phyloP scores from a whole-genome alignment of 2,329 filamentous ascomycete species.

The Xylaria sp. region DNA sequence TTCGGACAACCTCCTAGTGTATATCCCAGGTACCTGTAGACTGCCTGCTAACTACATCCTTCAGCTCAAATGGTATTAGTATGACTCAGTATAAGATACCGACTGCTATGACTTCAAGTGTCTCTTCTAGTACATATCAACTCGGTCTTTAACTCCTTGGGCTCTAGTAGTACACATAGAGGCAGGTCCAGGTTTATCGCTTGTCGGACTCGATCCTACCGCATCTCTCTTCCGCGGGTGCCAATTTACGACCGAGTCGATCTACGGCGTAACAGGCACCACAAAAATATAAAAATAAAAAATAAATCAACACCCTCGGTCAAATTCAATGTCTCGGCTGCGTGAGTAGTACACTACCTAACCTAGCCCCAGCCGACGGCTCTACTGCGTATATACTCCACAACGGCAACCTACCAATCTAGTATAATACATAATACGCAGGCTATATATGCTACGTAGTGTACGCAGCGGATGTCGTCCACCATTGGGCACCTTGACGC shows the following conservation, averaged over 20 bases:
- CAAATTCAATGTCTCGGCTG: slow-evolving; percentile 23
- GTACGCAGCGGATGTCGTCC: background rate
- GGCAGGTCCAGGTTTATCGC: background rate
- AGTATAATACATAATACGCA: background rate
- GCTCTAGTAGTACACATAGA: background rate
- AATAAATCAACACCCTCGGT: slow-evolving; percentile 18
- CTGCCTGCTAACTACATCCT: background rate
- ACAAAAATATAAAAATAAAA: background rate
- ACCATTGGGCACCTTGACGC: slow-evolving; percentile 15
- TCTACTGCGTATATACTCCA: slow-evolving; percentile 24
- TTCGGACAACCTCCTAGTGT: slow-evolving; percentile 24
- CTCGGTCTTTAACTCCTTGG: too few species aligned
- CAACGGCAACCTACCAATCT: slow-evolving; percentile 21
- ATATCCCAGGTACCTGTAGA: background rate
- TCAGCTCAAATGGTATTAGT: background rate
- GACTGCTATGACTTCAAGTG: too few species aligned
- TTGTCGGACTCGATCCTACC: background rate
- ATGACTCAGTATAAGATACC: background rate
- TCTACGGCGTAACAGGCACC: background rate
- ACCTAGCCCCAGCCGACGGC: slow-evolving; percentile 16
- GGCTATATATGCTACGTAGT: too few species aligned
- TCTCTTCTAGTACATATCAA: background rate
- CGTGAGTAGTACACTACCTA: slow-evolving; percentile 14
- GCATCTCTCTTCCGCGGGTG: background rate
- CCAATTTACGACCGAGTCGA: background rate